These are phyloP conservation scores for Ophiorrhiza pumila DNA, from an alignment of 257 asterid species.

Conservation along the genomic window DNA sequence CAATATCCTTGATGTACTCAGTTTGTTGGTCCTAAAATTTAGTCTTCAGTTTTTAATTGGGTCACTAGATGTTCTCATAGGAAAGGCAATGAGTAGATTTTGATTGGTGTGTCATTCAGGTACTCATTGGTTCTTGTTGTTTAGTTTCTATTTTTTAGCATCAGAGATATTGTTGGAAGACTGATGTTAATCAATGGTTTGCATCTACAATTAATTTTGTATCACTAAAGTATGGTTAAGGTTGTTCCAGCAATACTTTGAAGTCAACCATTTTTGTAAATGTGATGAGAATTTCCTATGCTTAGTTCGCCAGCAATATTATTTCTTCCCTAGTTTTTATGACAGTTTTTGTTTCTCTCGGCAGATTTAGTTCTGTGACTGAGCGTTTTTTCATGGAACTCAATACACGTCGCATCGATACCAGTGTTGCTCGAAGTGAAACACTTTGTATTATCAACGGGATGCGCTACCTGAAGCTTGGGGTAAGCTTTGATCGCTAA, in stretches of 20 bases:
- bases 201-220: not conserved
- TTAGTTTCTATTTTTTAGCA: not conserved
- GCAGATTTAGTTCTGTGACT: slow-evolving; percentile 97
- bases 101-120: not conserved
- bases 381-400: slow-evolving; percentile 99
- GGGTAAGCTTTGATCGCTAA: slow-evolving; percentile 56
- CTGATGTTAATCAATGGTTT: not conserved
- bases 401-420: slow-evolving; percentile 90
- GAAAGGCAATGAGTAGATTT: not conserved
- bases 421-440: slow-evolving; percentile 91
- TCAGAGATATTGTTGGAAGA: not conserved
- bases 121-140: not conserved
- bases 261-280: not conserved
- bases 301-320: not conserved
- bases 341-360: slow-evolving; percentile 27
- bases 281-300: not conserved
- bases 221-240: not conserved
- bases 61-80: not conserved
- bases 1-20: not conserved
- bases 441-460: slow-evolving; percentile 95
- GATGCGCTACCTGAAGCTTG: slow-evolving; percentile 97
- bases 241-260: not conserved
- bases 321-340: slow-evolving; percentile 6
- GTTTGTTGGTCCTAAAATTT: not conserved
- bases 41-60: not conserved